Evolutionary conservation across 805 yeast genomes (phyloP).

Genomic region (Saccharomycopsis javanensis): DNA sequence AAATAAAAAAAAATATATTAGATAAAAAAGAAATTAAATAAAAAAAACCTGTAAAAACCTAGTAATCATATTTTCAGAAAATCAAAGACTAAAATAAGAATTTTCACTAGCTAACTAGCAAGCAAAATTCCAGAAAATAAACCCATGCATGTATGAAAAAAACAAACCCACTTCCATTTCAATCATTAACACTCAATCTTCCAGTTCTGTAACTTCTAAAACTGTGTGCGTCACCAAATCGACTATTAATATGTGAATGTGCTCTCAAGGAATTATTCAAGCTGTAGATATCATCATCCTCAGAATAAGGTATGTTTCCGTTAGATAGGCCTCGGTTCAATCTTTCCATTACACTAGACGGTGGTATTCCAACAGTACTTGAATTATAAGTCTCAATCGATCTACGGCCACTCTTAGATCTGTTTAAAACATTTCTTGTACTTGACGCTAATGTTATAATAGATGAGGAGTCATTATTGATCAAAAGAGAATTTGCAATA

Average conservation of each 20-base stretch:
- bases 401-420: slow-evolving; percentile 18
- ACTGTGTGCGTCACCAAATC: slow-evolving; percentile 12
- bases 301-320: background rate
- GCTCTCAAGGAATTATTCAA: slow-evolving; percentile 15
- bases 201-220: slow-evolving; percentile 14
- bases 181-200: slow-evolving; percentile 3
- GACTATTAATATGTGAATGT: slow-evolving; percentile 2
- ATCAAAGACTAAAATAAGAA: no score
- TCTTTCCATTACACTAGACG: slow-evolving; percentile 18
- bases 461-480: slow-evolving; percentile 17
- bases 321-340: slow-evolving; percentile 4
- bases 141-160: background rate
- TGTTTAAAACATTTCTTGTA: slow-evolving; percentile 14
- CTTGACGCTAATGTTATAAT: slow-evolving; percentile 18
- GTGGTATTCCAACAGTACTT: slow-evolving; percentile 19
- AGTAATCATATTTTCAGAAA: no score
- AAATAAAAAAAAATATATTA: background rate
- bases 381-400: slow-evolving; percentile 19
- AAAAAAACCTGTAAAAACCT: no score
- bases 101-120: background rate
- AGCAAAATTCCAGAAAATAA: background rate
- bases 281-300: slow-evolving; percentile 15
- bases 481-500: slow-evolving; percentile 10
- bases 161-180: background rate
- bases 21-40: background rate